These are phyloP conservation scores for Chloridella minuta DNA, from an alignment of 352 stramenopile genomes.

Conservation along the genomic window DNA sequence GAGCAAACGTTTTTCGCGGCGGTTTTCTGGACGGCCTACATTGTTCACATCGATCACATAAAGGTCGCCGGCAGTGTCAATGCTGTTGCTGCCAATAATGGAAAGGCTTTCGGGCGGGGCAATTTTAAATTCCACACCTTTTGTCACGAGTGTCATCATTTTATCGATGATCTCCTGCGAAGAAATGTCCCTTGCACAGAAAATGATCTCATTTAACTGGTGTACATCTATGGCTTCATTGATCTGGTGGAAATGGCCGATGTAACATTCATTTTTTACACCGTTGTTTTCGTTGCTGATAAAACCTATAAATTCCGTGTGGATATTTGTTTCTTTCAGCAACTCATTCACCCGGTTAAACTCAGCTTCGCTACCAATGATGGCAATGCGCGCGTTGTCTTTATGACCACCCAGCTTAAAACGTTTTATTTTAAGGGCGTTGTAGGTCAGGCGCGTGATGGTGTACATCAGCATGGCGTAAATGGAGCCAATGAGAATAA, in stretches of 20 bases:
- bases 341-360: neutral
- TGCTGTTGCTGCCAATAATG: neutral
- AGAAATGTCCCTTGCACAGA: neutral
- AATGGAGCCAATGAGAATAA: neutral
- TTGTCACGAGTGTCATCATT: neutral
- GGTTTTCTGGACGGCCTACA: neutral
- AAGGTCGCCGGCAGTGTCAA: neutral
- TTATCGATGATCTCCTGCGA: neutral
- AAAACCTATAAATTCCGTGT: neutral
- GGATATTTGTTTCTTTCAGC: neutral
- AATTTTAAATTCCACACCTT: conserved; percentile 5
- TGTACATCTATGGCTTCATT: neutral
- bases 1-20: neutral
- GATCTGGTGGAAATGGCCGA: neutral
- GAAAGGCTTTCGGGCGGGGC: neutral
- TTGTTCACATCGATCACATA: conserved; percentile 10
- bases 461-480: neutral
- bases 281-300: neutral
- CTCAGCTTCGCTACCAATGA: neutral
- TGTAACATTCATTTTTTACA: neutral
- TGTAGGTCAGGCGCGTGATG: neutral
- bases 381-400: neutral
- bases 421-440: neutral
- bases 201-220: conserved; percentile 8
- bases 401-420: neutral